These are phyloP conservation scores for Cryomyces minteri DNA, from an alignment of 495 filamentous ascomycete species.

Conservation along the genomic window DNA sequence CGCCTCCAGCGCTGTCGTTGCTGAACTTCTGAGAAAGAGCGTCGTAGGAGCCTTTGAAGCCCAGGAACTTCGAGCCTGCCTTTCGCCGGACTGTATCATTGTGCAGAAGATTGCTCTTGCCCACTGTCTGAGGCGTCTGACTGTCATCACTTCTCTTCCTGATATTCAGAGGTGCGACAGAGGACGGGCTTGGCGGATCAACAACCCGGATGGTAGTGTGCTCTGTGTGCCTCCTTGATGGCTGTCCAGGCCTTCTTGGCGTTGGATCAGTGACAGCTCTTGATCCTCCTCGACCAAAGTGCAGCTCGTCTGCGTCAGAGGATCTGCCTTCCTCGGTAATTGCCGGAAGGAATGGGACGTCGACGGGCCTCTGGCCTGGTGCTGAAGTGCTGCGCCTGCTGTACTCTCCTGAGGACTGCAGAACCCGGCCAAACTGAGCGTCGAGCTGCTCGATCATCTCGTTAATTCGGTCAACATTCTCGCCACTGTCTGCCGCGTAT, in stretches of 20 bases:
- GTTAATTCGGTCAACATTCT: constrained; percentile 30
- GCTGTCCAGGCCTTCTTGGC: constrained; percentile 2
- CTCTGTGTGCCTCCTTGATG: constrained; percentile 4
- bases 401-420: neutral
- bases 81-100: too few species aligned
- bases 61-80: neutral
- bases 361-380: constrained; percentile 17
- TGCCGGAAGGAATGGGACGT: constrained; percentile 9
- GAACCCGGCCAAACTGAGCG: neutral
- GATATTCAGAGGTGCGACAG: constrained; percentile 22
- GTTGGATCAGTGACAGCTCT: constrained; percentile 20
- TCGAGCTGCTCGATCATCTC: constrained; percentile 20
- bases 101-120: too few species aligned
- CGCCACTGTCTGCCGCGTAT: constrained; percentile 14
- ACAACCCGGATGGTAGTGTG: constrained; percentile 21
- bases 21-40: constrained; percentile 1
- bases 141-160: constrained; percentile 19
- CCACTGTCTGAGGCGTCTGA: too few species aligned
- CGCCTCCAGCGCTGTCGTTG: constrained; percentile 2
- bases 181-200: constrained; percentile 13
- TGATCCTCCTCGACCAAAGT: constrained; percentile 6
- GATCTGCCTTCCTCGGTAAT: constrained; percentile 21
- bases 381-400: constrained; percentile 33
- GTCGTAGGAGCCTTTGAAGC: constrained; percentile 5
- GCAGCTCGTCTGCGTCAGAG: constrained; percentile 9